Evolutionary conservation across 176 grass and related monocot species (phyloP), one percentile per base, ranked within the genome.

Genomic region (Triticum turgidum): DNA sequence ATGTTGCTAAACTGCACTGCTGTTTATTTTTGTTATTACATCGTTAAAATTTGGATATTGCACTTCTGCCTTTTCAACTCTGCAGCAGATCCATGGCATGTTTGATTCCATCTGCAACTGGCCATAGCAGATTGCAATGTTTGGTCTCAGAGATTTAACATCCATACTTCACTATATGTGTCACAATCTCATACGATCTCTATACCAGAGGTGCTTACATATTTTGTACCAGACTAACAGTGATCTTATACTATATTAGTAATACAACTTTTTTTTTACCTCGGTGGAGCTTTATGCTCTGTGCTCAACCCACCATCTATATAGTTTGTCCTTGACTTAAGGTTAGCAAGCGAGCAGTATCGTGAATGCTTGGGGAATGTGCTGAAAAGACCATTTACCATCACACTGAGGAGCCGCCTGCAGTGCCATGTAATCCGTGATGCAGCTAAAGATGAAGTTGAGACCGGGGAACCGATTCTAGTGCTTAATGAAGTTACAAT

Each of bases 341-440:
- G 66, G 74, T 79, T 59, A 95, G 93, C 87, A 68, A 92, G 90
- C 35, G 93, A 92, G 81, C 81, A 91, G 62, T 95, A 91, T 77
- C 83, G 77, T 63, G 93, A 95, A 65, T 90, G 90, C 80, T 92
- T 95, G 76, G 86, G 86, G 45, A 85, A 85, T 59, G 85, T 95
- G 47, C 41, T 92, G 69, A 89, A 87, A 67, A 81, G 90, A 25
- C 91, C 93, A 82, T 92, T 95, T 84, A 89, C 90, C 77, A 95
- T 95, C 82, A 92, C 88, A 5, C 86, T 92, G 21, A 76, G 93
- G 35, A 91, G 77, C 81, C 90, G 88, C n/a, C 63, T 92, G 30
- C 93, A 95, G 80, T 95, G 93, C 74, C 93, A 91, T 71, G 93
- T 95, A 58, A 92, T 95, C 59, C 80, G 91, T 25, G 91, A 95